A percentile compares a stretch with the other conserved stretches of the same genome.
Evolutionary conservation across 192 early-diverging fungal species (phyloP).

Genomic region (Linnemannia schmuckeri): DNA sequence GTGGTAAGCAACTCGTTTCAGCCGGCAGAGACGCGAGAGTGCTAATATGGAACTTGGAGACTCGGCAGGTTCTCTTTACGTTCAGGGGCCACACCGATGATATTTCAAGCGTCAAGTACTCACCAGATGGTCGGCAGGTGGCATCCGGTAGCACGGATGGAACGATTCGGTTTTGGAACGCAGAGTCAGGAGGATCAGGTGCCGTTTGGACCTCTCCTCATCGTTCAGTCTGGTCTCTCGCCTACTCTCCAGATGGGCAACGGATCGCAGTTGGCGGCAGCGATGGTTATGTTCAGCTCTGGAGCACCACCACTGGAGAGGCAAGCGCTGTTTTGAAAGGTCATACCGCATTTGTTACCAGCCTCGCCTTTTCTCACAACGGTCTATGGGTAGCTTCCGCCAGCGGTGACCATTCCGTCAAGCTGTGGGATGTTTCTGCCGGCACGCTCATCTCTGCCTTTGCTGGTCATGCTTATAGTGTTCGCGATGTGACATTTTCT

Average conservation of each 20-base stretch:
- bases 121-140: constrained; percentile 3
- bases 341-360: background rate
- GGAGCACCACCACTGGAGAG: background rate
- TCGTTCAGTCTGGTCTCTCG: background rate
- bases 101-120: background rate
- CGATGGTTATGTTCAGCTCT: background rate
- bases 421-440: constrained; percentile 5
- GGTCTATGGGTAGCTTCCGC: background rate
- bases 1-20: background rate
- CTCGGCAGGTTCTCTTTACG: background rate
- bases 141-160: background rate
- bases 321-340: background rate
- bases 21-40: background rate
- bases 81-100: background rate
- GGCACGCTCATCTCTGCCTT: background rate
- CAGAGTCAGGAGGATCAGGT: background rate
- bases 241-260: background rate
- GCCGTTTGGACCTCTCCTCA: background rate
- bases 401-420: background rate
- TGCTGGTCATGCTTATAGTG: background rate
- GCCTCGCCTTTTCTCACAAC: constrained; percentile 7
- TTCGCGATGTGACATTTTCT: background rate
- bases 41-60: constrained; percentile 2
- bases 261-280: background rate
- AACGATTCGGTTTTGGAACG: constrained; percentile 9